Evolutionary conservation across 2,329 filamentous ascomycete genomes (phyloP).

Genomic region (Magnaporthales sp.): DNA sequence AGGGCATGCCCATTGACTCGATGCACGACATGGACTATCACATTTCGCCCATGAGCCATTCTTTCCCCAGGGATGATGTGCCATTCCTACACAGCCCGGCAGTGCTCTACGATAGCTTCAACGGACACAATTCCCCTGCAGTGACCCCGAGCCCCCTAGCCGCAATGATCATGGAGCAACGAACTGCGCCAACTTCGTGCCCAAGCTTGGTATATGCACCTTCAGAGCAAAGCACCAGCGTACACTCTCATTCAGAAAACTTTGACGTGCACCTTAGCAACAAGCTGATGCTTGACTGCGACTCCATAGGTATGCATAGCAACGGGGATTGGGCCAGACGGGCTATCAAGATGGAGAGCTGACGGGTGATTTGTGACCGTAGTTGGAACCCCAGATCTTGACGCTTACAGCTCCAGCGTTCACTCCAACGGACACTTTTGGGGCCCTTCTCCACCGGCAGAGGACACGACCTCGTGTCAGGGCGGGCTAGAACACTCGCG

Average conservation of each 20-base stretch:
- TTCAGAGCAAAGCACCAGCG: conserved; percentile 51
- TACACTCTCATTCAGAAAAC: conserved; percentile 49
- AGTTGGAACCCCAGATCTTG: conserved; percentile 42
- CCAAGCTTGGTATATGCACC: conserved; percentile 53
- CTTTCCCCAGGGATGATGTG: conserved; percentile 44
- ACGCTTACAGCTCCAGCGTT: conserved; percentile 41
- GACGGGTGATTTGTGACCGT: conserved; percentile 8
- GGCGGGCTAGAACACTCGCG: conserved; percentile 21
- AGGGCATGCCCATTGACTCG: conserved; percentile 44
- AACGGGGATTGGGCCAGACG: background rate
- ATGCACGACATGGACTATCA: conserved; percentile 55
- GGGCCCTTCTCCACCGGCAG: conserved; percentile 36
- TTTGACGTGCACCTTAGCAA: conserved; percentile 47
- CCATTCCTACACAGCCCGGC: conserved; percentile 46
- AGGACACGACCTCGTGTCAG: conserved; percentile 24
- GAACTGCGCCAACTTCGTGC: conserved; percentile 48
- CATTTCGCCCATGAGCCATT: conserved; percentile 46
- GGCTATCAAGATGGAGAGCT: background rate
- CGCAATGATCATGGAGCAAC: conserved; percentile 46
- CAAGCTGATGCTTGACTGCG: conserved; percentile 45
- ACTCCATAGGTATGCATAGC: conserved; percentile 41
- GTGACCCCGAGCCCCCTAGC: conserved; percentile 47
- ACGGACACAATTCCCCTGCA: conserved; percentile 40
- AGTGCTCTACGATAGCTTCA: conserved; percentile 49
- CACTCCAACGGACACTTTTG: conserved; percentile 39